These are phyloP conservation scores for Termitomyces sp. DNA, from an alignment of 768 basidiomycete species.

Conservation along the genomic window DNA sequence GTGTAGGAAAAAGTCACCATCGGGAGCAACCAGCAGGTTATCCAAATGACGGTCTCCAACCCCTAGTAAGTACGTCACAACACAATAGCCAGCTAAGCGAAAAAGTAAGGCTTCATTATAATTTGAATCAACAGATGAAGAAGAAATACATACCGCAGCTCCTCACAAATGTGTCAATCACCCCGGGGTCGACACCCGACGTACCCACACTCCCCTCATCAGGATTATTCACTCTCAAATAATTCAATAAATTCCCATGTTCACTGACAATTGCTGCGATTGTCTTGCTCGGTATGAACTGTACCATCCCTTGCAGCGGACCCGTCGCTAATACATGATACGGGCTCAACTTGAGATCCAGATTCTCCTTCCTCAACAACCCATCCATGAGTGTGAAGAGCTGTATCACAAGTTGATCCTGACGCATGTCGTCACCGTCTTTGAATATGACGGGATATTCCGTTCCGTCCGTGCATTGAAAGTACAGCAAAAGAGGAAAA, in stretches of 20 bases:
- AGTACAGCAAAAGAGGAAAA: slow-evolving; percentile 86
- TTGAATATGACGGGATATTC: slow-evolving; percentile 98
- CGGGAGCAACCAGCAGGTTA: slow-evolving; percentile 87
- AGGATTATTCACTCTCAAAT: slow-evolving; percentile 78
- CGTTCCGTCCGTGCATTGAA: slow-evolving; percentile 77
- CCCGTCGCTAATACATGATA: slow-evolving; percentile 95
- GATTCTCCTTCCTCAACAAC: slow-evolving; percentile 86
- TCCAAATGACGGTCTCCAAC: slow-evolving; percentile 97
- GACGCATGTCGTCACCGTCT: slow-evolving; percentile 97
- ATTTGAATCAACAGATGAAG: background rate
- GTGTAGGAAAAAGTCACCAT: slow-evolving; percentile 47
- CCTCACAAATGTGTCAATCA: slow-evolving; percentile 93
- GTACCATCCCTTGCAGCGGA: slow-evolving; percentile 88
- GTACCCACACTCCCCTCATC: slow-evolving; percentile 95
- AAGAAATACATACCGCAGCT: slow-evolving; percentile 75
- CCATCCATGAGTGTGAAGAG: slow-evolving; percentile 99
- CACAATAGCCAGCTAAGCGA: slow-evolving; percentile 90
- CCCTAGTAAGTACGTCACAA: slow-evolving; percentile 92
- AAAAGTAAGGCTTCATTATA: background rate
- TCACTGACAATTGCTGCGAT: slow-evolving; percentile 94
- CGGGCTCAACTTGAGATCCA: slow-evolving; percentile 87
- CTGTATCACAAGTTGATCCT: slow-evolving; percentile 97
- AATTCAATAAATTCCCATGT: slow-evolving; percentile 82
- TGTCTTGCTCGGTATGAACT: slow-evolving; percentile 94
- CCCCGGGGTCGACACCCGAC: slow-evolving; percentile 89